These are phyloP conservation scores for Luvunga scandens DNA, from an alignment of 345 rosid species.

Conservation along the genomic window DNA sequence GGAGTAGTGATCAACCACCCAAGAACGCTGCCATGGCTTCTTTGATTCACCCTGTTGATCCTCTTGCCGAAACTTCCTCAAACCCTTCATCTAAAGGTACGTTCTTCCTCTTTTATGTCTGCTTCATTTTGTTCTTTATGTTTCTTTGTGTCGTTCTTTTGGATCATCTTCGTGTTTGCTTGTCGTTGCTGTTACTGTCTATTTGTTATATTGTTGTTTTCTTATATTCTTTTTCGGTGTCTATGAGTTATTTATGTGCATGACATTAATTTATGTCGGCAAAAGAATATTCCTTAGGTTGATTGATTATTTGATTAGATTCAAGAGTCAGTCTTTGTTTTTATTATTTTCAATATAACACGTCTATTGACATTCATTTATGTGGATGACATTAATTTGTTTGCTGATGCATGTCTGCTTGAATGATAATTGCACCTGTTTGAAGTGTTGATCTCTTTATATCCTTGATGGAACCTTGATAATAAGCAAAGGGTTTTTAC, in stretches of 20 bases:
- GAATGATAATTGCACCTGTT: not conserved
- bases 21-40: slow-evolving; percentile 38
- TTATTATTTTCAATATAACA: not conserved
- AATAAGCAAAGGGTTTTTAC: not conserved
- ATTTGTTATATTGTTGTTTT: not conserved
- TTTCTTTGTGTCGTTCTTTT: not conserved
- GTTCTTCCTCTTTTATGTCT: not conserved
- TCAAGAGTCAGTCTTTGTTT: not conserved
- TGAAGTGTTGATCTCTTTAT: not conserved
- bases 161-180: slow-evolving; percentile 13
- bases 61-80: slow-evolving; percentile 54
- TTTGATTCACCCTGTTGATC: slow-evolving; percentile 61
- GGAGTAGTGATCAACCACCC: slow-evolving; percentile 44
- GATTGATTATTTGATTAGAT: not conserved
- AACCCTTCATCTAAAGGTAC: slow-evolving; percentile 58
- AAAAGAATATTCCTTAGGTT: slow-evolving; percentile 1
- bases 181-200: not conserved
- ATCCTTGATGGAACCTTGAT: not conserved
- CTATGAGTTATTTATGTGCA: not conserved
- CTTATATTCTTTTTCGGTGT: not conserved
- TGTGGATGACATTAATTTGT: too few species aligned
- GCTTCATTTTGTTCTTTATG: not conserved
- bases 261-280: not conserved
- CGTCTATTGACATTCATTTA: too few species aligned
- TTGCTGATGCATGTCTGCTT: not conserved